Percentiles rank a stretch among this genome's conserved stretches.
These are phyloP conservation scores for Solanum chiquidenum DNA, from an alignment of 257 asterid genomes.

Conservation along the genomic window DNA sequence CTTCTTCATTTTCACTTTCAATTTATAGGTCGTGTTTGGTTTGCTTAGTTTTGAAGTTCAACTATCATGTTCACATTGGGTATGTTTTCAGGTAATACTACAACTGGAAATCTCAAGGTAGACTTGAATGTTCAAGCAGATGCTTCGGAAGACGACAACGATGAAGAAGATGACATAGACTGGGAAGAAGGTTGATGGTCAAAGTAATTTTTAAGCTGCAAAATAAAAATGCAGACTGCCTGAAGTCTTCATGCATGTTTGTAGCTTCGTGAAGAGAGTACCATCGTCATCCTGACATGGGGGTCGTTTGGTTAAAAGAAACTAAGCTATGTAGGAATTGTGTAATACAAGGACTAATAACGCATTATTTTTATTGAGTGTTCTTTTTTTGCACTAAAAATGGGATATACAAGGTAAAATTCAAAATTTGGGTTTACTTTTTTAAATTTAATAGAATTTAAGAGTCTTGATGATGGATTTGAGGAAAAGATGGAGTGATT, in stretches of 20 bases:
- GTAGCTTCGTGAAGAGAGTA: neutral
- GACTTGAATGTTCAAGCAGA: conserved; percentile 76
- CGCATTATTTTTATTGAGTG: neutral
- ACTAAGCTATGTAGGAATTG: neutral
- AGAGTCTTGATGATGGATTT: neutral
- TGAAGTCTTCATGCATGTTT: neutral
- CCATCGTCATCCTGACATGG: neutral
- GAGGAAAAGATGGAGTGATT: neutral
- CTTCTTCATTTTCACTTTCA: neutral
- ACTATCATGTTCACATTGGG: neutral
- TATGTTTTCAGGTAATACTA: conserved; percentile 23
- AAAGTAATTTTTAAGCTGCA: neutral
- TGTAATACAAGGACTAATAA: neutral
- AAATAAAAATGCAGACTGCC: neutral
- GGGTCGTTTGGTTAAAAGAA: neutral
- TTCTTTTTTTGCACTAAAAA: neutral
- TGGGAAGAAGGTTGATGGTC: conserved; percentile 71
- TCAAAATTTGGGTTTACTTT: neutral
- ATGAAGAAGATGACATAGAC: conserved; percentile 54
- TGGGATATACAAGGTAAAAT: neutral
- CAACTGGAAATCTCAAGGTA: conserved; percentile 38
- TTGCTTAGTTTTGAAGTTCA: neutral
- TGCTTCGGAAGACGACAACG: conserved; percentile 35
- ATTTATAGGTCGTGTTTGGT: neutral
- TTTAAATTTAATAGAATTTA: neutral